Percentiles rank a stretch among this genome's conserved stretches.
These are phyloP conservation scores for Fusarium equiseti DNA, from an alignment of 2,329 filamentous ascomycete genomes.

Conservation along the genomic window DNA sequence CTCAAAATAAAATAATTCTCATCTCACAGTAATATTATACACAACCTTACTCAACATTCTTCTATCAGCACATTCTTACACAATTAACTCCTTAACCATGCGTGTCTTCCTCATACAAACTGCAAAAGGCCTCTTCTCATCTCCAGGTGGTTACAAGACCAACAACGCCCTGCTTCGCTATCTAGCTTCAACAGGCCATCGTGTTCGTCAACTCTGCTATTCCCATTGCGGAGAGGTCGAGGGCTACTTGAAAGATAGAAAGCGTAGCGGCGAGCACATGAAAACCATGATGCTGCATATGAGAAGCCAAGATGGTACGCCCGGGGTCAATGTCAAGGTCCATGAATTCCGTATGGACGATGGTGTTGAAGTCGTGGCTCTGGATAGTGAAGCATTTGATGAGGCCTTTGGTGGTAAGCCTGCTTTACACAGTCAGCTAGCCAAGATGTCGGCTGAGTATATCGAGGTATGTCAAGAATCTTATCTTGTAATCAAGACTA, in stretches of 20 bases:
- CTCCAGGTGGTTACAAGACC: not conserved
- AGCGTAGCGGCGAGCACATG: rapidly evolving
- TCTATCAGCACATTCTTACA: too few relatives aligned
- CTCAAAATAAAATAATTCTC: not conserved
- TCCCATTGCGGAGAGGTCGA: not conserved
- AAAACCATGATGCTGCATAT: rapidly evolving
- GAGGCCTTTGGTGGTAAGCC: not conserved
- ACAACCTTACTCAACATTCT: rapidly evolving
- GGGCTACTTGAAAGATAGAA: not conserved
- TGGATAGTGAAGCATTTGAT: not conserved
- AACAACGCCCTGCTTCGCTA: not conserved
- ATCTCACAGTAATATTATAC: not conserved
- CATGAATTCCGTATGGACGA: not conserved
- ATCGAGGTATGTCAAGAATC: not conserved
- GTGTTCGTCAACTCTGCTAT: conserved; percentile 5
- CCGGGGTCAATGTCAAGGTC: not conserved
- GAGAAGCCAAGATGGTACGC: rapidly evolving
- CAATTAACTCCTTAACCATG: not conserved
- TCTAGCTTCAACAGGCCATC: not conserved
- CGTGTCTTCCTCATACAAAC: not conserved
- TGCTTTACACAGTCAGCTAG: not conserved
- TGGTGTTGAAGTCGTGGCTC: not conserved
- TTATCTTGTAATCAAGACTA: not conserved
- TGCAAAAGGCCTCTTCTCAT: not conserved
- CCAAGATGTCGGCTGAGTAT: not conserved